These are phyloP conservation scores for Trichoderma sp. DNA, from an alignment of 2,329 filamentous ascomycete genomes.

Conservation along the genomic window DNA sequence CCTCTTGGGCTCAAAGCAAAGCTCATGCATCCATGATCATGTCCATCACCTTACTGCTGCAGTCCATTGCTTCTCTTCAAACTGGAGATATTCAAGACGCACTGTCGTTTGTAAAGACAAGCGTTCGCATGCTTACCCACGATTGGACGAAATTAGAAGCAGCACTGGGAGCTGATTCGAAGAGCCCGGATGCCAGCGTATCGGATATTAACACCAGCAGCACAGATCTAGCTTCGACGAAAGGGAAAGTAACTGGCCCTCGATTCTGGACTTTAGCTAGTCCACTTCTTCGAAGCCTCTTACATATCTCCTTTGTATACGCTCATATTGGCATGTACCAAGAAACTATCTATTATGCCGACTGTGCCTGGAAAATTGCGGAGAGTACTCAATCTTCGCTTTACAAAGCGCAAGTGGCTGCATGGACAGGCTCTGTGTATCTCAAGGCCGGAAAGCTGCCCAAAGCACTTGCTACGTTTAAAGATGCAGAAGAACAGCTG, in stretches of 20 bases:
- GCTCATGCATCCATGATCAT: slow-evolving; percentile 40
- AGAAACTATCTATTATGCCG: slow-evolving; percentile 85
- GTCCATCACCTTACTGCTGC: slow-evolving; percentile 53
- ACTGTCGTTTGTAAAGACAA: slow-evolving; percentile 59
- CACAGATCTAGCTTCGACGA: slow-evolving; percentile 34
- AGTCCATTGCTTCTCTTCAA: slow-evolving; percentile 68
- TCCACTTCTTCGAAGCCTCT: slow-evolving; percentile 70
- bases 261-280: slow-evolving; percentile 80
- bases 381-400: slow-evolving; percentile 66
- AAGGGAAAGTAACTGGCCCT: slow-evolving; percentile 48
- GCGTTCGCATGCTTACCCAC: slow-evolving; percentile 59
- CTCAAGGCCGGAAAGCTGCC: slow-evolving; percentile 62
- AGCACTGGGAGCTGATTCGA: slow-evolving; percentile 30
- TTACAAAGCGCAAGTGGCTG: slow-evolving; percentile 57
- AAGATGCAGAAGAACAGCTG: slow-evolving; percentile 57
- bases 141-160: slow-evolving; percentile 60
- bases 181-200: slow-evolving; percentile 37
- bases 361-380: slow-evolving; percentile 80
- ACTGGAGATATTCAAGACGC: slow-evolving; percentile 63
- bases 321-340: slow-evolving; percentile 83
- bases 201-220: slow-evolving; percentile 38
- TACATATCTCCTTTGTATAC: slow-evolving; percentile 77
- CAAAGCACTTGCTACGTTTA: slow-evolving; percentile 60
- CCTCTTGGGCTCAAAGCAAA: slow-evolving; percentile 43
- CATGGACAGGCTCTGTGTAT: slow-evolving; percentile 60